Percentiles rank a stretch among this genome's conserved stretches.
Conservation (phyloP, 768 basidiomycete species). For the Chalciporus chontae region DNA sequence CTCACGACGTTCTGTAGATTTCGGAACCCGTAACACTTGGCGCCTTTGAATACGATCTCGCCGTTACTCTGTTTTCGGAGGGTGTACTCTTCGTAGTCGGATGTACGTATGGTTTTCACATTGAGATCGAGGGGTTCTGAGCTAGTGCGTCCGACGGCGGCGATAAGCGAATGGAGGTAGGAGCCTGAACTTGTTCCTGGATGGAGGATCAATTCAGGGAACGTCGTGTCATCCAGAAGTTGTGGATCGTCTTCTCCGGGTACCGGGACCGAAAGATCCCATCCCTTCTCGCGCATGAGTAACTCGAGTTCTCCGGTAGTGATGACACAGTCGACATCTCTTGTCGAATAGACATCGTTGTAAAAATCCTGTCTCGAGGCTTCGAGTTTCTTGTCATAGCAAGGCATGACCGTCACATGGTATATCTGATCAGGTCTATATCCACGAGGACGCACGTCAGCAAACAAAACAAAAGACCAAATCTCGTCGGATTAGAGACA, state of each 20-base stretch:
- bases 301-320: conserved; percentile 93
- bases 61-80: conserved; percentile 45
- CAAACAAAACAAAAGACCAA: not conserved
- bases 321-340: conserved; percentile 96
- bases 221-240: conserved; percentile 11
- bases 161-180: conserved; percentile 80
- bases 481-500: not conserved
- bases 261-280: conserved; percentile 66
- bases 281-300: conserved; percentile 77
- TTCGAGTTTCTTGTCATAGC: conserved; percentile 99
- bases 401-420: conserved; percentile 98
- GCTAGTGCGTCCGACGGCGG: conserved; percentile 43
- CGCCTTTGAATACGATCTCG: conserved; percentile 81
- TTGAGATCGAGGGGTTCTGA: conserved; percentile 45
- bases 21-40: conserved; percentile 95
- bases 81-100: conserved; percentile 76
- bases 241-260: conserved; percentile 43
- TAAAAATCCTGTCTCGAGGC: conserved; percentile 95
- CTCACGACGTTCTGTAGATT: conserved; percentile 97
- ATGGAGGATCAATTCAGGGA: conserved; percentile 77
- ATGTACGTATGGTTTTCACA: conserved; percentile 59
- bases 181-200: conserved; percentile 89
- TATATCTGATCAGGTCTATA: conserved; percentile 83
- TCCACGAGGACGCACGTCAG: not conserved
- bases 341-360: conserved; percentile 70